A percentile compares a stretch with the other conserved stretches of the same genome.
Conservation (phyloP, 2,329 filamentous ascomycete genomes). For the Penicillium sp. region DNA sequence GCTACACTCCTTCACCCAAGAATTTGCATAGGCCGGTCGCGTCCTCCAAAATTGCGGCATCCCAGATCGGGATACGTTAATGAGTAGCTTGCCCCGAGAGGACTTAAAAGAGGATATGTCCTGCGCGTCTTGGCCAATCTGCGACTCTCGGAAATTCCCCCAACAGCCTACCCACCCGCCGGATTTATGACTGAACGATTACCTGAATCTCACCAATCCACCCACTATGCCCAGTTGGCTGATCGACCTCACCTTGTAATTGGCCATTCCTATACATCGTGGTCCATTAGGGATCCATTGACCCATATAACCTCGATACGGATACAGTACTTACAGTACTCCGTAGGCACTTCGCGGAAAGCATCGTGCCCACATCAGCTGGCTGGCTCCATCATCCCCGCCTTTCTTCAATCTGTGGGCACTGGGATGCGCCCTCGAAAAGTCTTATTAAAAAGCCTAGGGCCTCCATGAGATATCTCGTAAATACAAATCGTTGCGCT, state of each 20-base stretch:
- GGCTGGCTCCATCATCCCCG: slow-evolving; percentile 9
- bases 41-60: too few species aligned
- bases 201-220: slow-evolving; percentile 27
- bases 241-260: not conserved
- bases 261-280: not conserved
- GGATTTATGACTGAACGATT: slow-evolving; percentile 16
- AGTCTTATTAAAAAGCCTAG: not conserved
- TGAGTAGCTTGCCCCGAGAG: too few species aligned
- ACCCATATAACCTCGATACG: too few species aligned
- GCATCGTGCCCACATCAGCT: not conserved
- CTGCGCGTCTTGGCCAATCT: not conserved
- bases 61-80: too few species aligned
- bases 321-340: too few species aligned
- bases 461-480: not conserved
- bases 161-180: not conserved
- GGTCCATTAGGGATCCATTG: not conserved
- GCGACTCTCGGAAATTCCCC: not conserved
- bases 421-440: not conserved
- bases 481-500: not conserved
- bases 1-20: too few species aligned
- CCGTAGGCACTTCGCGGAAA: not conserved
- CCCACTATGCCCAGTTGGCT: not conserved
- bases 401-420: not conserved
- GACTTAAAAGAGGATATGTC: too few species aligned
- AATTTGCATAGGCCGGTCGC: too few species aligned